These are phyloP conservation scores for Aspergillus thermomutatus DNA, from an alignment of 2,329 filamentous ascomycete genomes.

Conservation along the genomic window DNA sequence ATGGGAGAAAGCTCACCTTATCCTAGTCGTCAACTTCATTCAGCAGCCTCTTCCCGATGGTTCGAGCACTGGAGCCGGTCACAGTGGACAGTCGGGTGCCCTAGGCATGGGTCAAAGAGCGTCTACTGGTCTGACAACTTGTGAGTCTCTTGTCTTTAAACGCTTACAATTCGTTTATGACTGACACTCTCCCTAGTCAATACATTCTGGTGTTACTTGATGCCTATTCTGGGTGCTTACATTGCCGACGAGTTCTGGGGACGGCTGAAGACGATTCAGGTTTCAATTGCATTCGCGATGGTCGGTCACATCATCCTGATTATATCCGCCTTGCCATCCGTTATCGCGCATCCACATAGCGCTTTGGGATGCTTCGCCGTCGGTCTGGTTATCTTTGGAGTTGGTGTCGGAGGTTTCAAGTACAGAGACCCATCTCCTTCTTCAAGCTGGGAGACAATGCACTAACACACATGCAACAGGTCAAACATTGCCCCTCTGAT, in stretches of 20 bases:
- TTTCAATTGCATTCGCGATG: slow-evolving; percentile 62
- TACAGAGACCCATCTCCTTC: slow-evolving; percentile 2
- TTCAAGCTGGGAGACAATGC: background rate
- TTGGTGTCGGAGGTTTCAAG: slow-evolving; percentile 78
- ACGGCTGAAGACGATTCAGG: slow-evolving; percentile 68
- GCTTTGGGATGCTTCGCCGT: slow-evolving; percentile 63
- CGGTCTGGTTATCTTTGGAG: slow-evolving; percentile 64
- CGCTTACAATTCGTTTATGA: no score
- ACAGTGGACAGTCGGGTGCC: slow-evolving; percentile 45
- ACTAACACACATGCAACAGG: slow-evolving; percentile 3
- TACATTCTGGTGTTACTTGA: slow-evolving; percentile 61
- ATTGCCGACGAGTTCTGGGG: slow-evolving; percentile 68
- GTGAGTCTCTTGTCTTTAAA: slow-evolving; percentile 22
- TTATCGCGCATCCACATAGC: slow-evolving; percentile 56
- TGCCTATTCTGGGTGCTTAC: slow-evolving; percentile 59
- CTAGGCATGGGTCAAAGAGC: slow-evolving; percentile 59
- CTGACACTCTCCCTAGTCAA: slow-evolving; percentile 42
- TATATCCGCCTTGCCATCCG: slow-evolving; percentile 60
- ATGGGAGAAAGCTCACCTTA: slow-evolving; percentile 6
- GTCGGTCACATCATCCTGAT: slow-evolving; percentile 67
- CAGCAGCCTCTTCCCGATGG: slow-evolving; percentile 53
- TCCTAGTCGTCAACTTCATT: slow-evolving; percentile 59
- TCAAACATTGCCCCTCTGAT: slow-evolving; percentile 71
- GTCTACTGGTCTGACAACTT: slow-evolving; percentile 51
- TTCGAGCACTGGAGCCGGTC: slow-evolving; percentile 52